Percentiles rank a stretch among this genome's conserved stretches.
Evolutionary conservation across 352 stramenopile genomes (phyloP).

Genomic region (Pythium biforme): DNA sequence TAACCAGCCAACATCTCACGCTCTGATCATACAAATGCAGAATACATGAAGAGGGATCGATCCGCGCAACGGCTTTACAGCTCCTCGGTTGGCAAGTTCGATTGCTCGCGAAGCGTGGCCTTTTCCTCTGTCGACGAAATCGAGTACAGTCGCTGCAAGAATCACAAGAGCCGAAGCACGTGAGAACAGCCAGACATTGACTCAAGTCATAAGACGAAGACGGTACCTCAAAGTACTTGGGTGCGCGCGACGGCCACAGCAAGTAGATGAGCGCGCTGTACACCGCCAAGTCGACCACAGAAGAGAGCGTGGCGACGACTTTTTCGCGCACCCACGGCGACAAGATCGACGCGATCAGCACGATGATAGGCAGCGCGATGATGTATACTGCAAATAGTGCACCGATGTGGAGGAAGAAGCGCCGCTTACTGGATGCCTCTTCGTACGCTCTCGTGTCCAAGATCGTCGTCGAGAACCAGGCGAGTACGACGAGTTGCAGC

Average conservation of each 20-base stretch:
- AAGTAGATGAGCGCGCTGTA: conserved; percentile 69
- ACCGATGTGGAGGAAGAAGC: conserved; percentile 65
- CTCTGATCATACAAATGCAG: conserved; percentile 14
- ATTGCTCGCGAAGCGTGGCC: conserved; percentile 53
- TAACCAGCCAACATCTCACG: conserved; percentile 29
- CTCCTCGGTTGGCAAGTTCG: conserved; percentile 57
- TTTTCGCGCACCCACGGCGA: conserved; percentile 81
- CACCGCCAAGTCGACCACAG: conserved; percentile 47
- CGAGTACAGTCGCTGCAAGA: conserved; percentile 59
- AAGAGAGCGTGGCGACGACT: conserved; percentile 57
- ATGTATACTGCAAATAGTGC: conserved; percentile 73
- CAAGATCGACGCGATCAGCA: conserved; percentile 67
- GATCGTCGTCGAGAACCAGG: conserved; percentile 68
- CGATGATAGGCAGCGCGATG: conserved; percentile 61
- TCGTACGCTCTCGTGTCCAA: conserved; percentile 64
- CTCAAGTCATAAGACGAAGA: neutral
- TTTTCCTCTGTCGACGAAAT: conserved; percentile 72
- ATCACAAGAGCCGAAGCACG: neutral
- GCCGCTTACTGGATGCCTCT: conserved; percentile 48
- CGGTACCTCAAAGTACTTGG: conserved; percentile 74
- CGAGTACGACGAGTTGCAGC: conserved; percentile 54
- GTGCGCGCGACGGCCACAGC: conserved; percentile 66
- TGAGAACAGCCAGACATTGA: neutral
- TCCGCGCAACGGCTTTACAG: conserved; percentile 17
- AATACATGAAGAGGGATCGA: neutral